A percentile compares a stretch with the other conserved stretches of the same genome.
These are phyloP conservation scores for Dendrothele bispora DNA, from an alignment of 768 basidiomycete species.

Conservation along the genomic window DNA sequence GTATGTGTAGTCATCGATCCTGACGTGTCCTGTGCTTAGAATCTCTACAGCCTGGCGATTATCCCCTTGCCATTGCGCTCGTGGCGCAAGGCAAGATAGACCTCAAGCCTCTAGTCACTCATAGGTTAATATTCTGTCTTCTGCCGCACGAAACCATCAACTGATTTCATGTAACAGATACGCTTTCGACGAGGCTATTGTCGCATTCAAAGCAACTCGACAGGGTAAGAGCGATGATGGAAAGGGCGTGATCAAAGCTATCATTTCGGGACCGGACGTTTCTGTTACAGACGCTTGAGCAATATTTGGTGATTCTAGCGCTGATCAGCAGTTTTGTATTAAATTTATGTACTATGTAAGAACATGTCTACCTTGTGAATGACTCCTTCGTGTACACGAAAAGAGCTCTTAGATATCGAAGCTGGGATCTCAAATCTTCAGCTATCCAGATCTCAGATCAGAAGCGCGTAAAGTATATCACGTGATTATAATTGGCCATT, in stretches of 20 bases:
- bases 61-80: slow-evolving; percentile 81
- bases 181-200: slow-evolving; percentile 72
- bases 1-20: slow-evolving; percentile 36
- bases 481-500: no score
- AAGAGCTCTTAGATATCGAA: no score
- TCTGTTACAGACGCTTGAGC: no score
- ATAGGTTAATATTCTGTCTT: slow-evolving; percentile 52
- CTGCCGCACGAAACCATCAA: not conserved
- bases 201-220: slow-evolving; percentile 82
- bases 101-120: slow-evolving; percentile 86
- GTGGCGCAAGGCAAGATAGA: slow-evolving; percentile 81
- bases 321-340: no score
- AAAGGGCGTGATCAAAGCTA: slow-evolving; percentile 84
- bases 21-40: not conserved
- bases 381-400: no score
- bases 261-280: slow-evolving; percentile 81
- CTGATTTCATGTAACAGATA: slow-evolving; percentile 43
- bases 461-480: no score
- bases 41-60: slow-evolving; percentile 68
- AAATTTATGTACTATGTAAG: no score
- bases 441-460: no score
- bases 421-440: no score
- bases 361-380: no score
- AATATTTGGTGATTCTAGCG: no score
- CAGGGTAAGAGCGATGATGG: slow-evolving; percentile 84